Conservation (phyloP, 2,329 filamentous ascomycete species). For the Trichoderma guizhouense region DNA sequence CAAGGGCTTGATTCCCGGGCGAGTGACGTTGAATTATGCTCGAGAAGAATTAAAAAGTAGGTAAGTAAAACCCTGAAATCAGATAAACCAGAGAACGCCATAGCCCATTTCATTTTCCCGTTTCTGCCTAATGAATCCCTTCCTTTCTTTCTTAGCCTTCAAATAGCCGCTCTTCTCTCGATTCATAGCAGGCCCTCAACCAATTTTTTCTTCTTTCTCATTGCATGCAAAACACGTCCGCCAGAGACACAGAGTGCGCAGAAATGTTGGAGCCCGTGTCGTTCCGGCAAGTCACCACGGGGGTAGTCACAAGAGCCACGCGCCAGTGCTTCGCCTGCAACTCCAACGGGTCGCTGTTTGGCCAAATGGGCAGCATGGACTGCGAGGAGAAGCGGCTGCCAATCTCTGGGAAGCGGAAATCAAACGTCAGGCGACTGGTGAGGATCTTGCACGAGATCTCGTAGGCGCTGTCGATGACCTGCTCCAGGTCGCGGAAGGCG, state of each 20-base stretch:
- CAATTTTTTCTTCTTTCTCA: slow-evolving; percentile 20
- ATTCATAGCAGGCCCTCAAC: neutral
- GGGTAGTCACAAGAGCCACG: slow-evolving; percentile 53
- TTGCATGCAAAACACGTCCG: slow-evolving; percentile 50
- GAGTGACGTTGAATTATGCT: neutral
- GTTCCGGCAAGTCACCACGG: slow-evolving; percentile 52
- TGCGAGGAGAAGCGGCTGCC: slow-evolving; percentile 47
- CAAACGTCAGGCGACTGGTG: slow-evolving; percentile 42
- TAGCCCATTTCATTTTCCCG: neutral
- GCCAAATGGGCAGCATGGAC: slow-evolving; percentile 47
- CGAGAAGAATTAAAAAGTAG: neutral
- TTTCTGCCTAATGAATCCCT: neutral
- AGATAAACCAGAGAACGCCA: neutral
- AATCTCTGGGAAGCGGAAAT: slow-evolving; percentile 50
- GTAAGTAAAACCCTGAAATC: neutral
- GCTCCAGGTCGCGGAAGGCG: slow-evolving; percentile 42
- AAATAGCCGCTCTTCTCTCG: neutral
- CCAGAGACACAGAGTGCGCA: slow-evolving; percentile 43
- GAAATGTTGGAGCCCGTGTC: slow-evolving; percentile 46
- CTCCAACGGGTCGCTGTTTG: slow-evolving; percentile 37
- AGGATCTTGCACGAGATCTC: slow-evolving; percentile 47
- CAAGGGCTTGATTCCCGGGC: neutral
- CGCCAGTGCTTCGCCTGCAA: slow-evolving; percentile 51
- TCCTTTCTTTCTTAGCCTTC: neutral
- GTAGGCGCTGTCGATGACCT: slow-evolving; percentile 41